Evolutionary conservation across 805 yeast species (phyloP), one percentile per base, ranked within the genome.

Genomic region (Yamadazyma nakazawae): DNA sequence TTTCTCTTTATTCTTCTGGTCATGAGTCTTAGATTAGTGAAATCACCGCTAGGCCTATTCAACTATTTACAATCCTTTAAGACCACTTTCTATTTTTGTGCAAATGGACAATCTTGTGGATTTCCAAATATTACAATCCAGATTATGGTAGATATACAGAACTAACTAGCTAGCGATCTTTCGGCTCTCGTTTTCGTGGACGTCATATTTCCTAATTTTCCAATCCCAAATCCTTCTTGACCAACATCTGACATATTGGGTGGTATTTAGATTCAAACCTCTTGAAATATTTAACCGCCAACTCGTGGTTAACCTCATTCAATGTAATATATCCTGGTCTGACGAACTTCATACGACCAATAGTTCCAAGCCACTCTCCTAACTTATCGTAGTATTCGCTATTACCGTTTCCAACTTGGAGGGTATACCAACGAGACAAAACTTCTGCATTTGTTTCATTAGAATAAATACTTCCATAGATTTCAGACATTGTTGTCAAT

Each of bases 271-370:
- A 60, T 61, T 82, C 79, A 59, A 74, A 76, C 61, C 76, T 76
- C 40, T 69, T 68, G 67, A 86, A 90, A 5, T 91, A 87, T 3
- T 59, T 60, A 12, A 82, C 57, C 0, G 96, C 96, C 52, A 84
- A 70, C 13, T 74, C 70, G 37, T 78, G 79, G 63, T 87, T 85
- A 19, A 84, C 92, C 6, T 67, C 58, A 58, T 80, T 78, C 51
- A 90, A 72, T 50, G 83, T 67, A 38, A 80, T 75, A 67, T 81
- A 89, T 3, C 94, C 88, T 26, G 97, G 96, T 64, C 97, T 79
- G 21, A 88, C 96, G 60, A 84, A 90, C 70, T 90, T 90, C 97
- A 90, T 90, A 72, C 97, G 79, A 17, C 97, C 97, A 18, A 90
- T 94, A 2, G 91, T 82, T 11, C 92, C 95, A 46, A 90, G 75